These are phyloP conservation scores for Hypoxylon crocopeplum DNA, from an alignment of 495 filamentous ascomycete species.

Conservation along the genomic window DNA sequence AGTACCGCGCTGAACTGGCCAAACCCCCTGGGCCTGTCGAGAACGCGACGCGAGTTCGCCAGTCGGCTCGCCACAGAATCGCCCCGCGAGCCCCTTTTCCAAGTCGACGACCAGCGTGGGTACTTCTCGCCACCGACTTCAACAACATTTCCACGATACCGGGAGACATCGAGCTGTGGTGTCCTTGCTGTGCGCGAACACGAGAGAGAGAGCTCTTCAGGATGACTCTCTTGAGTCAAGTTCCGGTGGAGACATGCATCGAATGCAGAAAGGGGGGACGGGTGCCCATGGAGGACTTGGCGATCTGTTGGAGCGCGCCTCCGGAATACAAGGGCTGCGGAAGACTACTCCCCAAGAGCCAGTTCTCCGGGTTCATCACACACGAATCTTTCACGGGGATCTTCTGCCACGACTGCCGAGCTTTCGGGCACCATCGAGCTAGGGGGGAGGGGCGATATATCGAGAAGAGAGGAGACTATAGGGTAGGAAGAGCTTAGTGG, in stretches of 20 bases:
- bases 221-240: not conserved
- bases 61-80: not conserved
- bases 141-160: slow-evolving; percentile 1
- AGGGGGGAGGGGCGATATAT: slow-evolving; percentile 10
- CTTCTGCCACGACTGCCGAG: slow-evolving; percentile 21
- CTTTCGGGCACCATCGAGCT: slow-evolving; percentile 7
- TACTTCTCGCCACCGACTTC: slow-evolving; percentile 22
- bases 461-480: not conserved
- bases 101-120: not conserved
- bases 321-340: slow-evolving; percentile 17
- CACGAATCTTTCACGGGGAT: slow-evolving; percentile 2
- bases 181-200: slow-evolving; percentile 9
- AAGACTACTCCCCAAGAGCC: slow-evolving; percentile 11
- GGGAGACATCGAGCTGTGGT: slow-evolving; percentile 1
- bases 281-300: not conserved
- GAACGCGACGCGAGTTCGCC: not conserved
- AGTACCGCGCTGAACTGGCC: not conserved
- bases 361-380: not conserved
- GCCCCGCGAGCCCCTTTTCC: slow-evolving; percentile 12
- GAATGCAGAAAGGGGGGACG: slow-evolving; percentile 6
- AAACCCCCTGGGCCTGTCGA: not conserved
- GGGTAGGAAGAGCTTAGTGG: no score
- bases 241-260: slow-evolving; percentile 19
- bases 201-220: not conserved
- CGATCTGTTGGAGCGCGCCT: slow-evolving; percentile 10